Percentiles rank a stretch among this genome's conserved stretches.
Evolutionary conservation across 345 rosid species (phyloP).

Genomic region (Euphorbia lathyris): DNA sequence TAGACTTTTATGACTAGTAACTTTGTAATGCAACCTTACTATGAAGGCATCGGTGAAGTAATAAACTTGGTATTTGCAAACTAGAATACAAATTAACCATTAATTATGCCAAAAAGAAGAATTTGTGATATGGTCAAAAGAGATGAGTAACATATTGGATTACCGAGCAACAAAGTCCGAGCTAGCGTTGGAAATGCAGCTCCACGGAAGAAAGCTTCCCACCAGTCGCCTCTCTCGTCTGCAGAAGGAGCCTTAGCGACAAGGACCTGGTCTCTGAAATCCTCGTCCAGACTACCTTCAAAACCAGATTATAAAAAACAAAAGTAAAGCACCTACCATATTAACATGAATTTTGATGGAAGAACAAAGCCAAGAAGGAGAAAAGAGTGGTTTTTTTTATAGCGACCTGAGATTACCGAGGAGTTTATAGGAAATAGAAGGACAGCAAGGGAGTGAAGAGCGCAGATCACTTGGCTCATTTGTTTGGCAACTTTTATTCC

Average conservation of each 20-base stretch:
- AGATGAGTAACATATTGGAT: neutral
- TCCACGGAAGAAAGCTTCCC: slow-evolving; percentile 60
- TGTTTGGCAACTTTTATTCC: slow-evolving; percentile 55
- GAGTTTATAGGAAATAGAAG: slow-evolving; percentile 72
- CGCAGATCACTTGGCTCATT: slow-evolving; percentile 64
- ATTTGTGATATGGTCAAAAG: neutral
- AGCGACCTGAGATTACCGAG: slow-evolving; percentile 51
- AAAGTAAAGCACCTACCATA: neutral
- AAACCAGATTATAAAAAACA: neutral
- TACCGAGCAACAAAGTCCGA: slow-evolving; percentile 68
- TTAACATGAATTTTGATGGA: neutral
- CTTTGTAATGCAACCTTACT: neutral
- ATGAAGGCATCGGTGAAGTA: too few species aligned
- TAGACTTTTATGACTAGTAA: neutral
- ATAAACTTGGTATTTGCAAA: neutral
- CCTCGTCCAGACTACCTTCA: slow-evolving; percentile 53
- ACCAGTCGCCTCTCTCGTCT: slow-evolving; percentile 49
- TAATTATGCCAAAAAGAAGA: neutral
- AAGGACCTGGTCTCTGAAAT: slow-evolving; percentile 51
- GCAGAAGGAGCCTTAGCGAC: slow-evolving; percentile 36
- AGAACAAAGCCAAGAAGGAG: neutral
- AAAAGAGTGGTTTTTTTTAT: neutral
- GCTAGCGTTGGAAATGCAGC: slow-evolving; percentile 73
- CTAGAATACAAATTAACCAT: neutral
- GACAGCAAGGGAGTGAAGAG: slow-evolving; percentile 72